Evolutionary conservation across 345 rosid genomes (phyloP), one percentile per base, ranked within the genome.

Genomic region (Gossypium anomalum): DNA sequence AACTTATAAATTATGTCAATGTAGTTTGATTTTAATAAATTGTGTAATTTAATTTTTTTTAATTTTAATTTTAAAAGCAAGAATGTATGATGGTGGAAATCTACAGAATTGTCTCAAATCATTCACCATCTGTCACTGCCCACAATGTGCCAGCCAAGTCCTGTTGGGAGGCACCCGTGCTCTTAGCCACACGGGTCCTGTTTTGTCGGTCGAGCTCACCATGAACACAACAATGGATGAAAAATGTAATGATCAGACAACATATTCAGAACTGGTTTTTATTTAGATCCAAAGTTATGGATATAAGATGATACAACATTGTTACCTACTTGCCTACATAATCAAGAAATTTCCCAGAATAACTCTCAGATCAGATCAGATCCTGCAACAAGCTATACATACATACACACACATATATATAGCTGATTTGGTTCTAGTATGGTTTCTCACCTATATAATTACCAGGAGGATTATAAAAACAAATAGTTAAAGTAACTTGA

Each of bases 401-500:
- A 34, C 41, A 34, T 5, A 34, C 41, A 34, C 41, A 34, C 41
- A 5, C 0, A 34, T 1, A 29, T 29, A 34, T 34, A 34, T 34
- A 34, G 41, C 7, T 5, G 7, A 7, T 34, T 38, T 62, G 67
- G 2, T 34, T 34, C 82, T 85, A 93, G 53, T 92, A 92, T 0
- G 94, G 97, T 49, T 85, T 85, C 78, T 93, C 92, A 10, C 98
- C 98, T 29, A 85, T 68, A 59, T 78, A 4, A 70, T 92, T 93
- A 0, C 98, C 98, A 16, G 97, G 97, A 56, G 98, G 98, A 77
- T 86, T 79, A 52, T 92, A 92, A 71, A 89, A 88, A 72, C 98
- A 94, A 9, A 92, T 73, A 13, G 98, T 92, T 65, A 92, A 78
- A 68, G 83, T 86, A n/a, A 81, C 78, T 71, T 78, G 81, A 41